Evolutionary conservation across 176 grass and related monocot genomes (phyloP), one percentile per base, ranked within the genome.

Genomic region (Thalia dealbata): DNA sequence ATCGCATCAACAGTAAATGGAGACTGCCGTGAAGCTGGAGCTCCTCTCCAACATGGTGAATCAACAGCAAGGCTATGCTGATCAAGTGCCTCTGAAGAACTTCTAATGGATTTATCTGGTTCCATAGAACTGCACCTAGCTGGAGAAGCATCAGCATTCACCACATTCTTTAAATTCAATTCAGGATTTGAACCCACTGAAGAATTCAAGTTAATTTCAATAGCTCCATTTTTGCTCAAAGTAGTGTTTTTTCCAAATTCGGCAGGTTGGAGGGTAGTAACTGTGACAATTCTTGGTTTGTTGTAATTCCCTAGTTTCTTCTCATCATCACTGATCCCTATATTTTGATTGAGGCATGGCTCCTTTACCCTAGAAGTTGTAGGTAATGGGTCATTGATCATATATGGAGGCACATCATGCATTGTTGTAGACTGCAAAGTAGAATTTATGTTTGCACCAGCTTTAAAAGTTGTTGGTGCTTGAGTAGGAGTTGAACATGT

Each of bases 31-130:
- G 38, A 63, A 24, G 73, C 41, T 75, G 73, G 73, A 75, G 73
- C 58, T 64, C 73, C 73, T 75, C 63, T 75, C 73, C 73, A 75
- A 63, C 73, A 75, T 64, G 73, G 73, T 3, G 73, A 75, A 38
- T 75, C 73, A 14, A 75, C 73, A 50, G 73, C 73, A 63, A 75
- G 58, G 22, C 63, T 62, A 22, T 45, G 35, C 73, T 63, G 56
- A 75, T 75, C 73, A 63, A 64, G 59, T 75, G 41, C 41, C 45
- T 75, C 73, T 18, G 58, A 62, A 64, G 73, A 63, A 19, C 22
- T 75, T 55, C 26, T 44, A 3, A 63, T 48, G n/a, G 55, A 63
- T 38, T 75, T 62, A 62, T 62, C 38, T 15, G 42, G 56, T 28
- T 75, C 73, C 24, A 45, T 30, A 63, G 58, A 75, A 75, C 3